These are phyloP conservation scores for Penicillium vulpinum DNA, from an alignment of 2,329 filamentous ascomycete species.

Conservation along the genomic window DNA sequence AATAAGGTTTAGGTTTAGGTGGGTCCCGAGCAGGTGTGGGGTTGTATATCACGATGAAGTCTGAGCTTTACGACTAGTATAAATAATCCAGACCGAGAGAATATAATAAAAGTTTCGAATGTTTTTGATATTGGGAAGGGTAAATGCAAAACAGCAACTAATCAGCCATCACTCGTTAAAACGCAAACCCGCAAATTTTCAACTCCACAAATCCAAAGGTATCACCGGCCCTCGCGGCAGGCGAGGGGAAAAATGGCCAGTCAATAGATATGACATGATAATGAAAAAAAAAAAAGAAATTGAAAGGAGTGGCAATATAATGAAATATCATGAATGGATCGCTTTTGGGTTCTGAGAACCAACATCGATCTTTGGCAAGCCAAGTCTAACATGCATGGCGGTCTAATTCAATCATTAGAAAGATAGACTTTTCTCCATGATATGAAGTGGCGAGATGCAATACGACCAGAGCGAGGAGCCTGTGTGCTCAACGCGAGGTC, in stretches of 20 bases:
- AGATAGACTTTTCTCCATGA: conserved; percentile 2
- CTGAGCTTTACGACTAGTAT: not conserved
- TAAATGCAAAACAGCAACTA: conserved; percentile 6
- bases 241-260: conserved; percentile 11
- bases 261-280: conserved; percentile 11
- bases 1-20: conserved; percentile 5
- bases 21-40: not conserved
- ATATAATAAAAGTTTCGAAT: conserved; percentile 7
- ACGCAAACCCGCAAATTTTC: conserved; percentile 2
- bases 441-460: not conserved
- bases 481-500: conserved; percentile 1
- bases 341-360: conserved; percentile 18
- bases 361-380: conserved; percentile 15
- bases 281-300: not conserved
- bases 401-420: not conserved
- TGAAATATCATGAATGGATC: conserved; percentile 14
- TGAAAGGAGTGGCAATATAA: not conserved
- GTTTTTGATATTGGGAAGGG: conserved; percentile 15
- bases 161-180: conserved; percentile 16
- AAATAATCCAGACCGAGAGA: not conserved
- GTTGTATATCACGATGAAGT: not conserved
- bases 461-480: not conserved
- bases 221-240: conserved; percentile 15
- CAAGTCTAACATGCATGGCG: not conserved
- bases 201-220: conserved; percentile 22